A percentile compares a stretch with the other conserved stretches of the same genome.
Conservation (phyloP, 345 rosid genomes). For the Erysimum cheiranthoides region DNA sequence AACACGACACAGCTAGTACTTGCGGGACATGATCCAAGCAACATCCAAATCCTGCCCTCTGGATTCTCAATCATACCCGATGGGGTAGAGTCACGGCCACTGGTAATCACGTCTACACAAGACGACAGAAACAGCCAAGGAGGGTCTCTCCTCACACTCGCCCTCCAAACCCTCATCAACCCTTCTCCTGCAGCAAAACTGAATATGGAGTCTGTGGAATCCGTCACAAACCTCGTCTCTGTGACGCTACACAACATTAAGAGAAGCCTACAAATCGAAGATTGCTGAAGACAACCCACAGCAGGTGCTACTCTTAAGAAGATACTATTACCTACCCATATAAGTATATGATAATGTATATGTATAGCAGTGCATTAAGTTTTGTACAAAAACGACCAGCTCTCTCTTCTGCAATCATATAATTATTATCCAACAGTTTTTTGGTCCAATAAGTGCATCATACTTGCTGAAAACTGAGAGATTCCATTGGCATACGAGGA, state of each 20-base stretch:
- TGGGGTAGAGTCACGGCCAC: slow-evolving; percentile 83
- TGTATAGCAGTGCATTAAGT: slow-evolving; percentile 41
- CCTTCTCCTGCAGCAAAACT: slow-evolving; percentile 75
- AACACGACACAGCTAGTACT: slow-evolving; percentile 78
- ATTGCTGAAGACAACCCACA: slow-evolving; percentile 51
- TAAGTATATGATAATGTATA: slow-evolving; percentile 38
- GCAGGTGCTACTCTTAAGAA: slow-evolving; percentile 17
- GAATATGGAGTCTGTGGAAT: slow-evolving; percentile 80
- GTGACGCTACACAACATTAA: slow-evolving; percentile 77
- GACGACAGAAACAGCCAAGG: slow-evolving; percentile 85
- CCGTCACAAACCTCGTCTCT: slow-evolving; percentile 74
- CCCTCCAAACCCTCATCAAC: slow-evolving; percentile 73
- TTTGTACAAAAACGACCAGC: slow-evolving; percentile 28
- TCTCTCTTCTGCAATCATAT: slow-evolving; percentile 7
- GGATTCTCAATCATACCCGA: slow-evolving; percentile 96
- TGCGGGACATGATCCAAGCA: slow-evolving; percentile 92
- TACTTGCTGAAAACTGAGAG: neutral
- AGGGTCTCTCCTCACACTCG: slow-evolving; percentile 85
- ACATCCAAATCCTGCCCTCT: slow-evolving; percentile 76
- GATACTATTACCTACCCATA: slow-evolving; percentile 21
- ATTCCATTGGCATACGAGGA: neutral
- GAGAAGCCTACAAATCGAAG: slow-evolving; percentile 87
- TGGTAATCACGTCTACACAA: slow-evolving; percentile 81
- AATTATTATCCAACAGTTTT: slow-evolving; percentile 13
- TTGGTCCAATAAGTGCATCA: slow-evolving; percentile 8